Percentiles rank a stretch among this genome's conserved stretches.
These are phyloP conservation scores for Hibiscus syriacus DNA, from an alignment of 345 rosid species.

Conservation along the genomic window DNA sequence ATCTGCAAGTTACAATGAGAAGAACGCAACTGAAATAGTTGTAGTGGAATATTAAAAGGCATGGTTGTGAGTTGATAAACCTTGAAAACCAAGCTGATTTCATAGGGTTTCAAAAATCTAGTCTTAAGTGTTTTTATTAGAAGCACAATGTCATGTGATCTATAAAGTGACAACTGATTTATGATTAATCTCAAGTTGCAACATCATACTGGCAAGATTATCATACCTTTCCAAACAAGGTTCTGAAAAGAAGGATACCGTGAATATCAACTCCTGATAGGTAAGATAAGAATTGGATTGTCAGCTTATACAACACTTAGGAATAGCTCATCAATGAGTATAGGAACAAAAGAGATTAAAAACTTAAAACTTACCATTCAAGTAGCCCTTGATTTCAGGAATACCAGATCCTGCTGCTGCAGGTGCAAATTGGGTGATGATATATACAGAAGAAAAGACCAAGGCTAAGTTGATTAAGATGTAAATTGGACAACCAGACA, in stretches of 20 bases:
- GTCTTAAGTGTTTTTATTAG: background rate
- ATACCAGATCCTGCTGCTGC: slow-evolving; percentile 99
- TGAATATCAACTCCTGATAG: slow-evolving; percentile 74
- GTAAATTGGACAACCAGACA: slow-evolving; percentile 78
- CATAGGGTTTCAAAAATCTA: background rate
- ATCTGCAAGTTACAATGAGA: slow-evolving; percentile 43
- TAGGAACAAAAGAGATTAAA: background rate
- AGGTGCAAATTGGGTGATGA: slow-evolving; percentile 82
- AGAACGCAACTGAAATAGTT: slow-evolving; percentile 3
- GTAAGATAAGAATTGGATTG: slow-evolving; percentile 4
- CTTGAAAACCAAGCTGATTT: background rate
- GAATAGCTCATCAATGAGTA: background rate
- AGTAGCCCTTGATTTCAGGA: slow-evolving; percentile 96
- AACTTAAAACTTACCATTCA: slow-evolving; percentile 53
- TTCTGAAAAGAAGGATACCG: slow-evolving; percentile 89
- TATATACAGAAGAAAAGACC: slow-evolving; percentile 86
- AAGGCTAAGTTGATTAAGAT: slow-evolving; percentile 66
- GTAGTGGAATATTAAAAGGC: background rate
- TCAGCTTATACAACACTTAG: background rate
- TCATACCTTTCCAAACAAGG: slow-evolving; percentile 88
- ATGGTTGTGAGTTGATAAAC: background rate
- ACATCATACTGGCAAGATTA: slow-evolving; percentile 7
- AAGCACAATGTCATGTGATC: background rate
- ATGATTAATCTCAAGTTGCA: background rate
- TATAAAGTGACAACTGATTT: background rate